phyloP scores from a whole-genome alignment of 495 filamentous ascomycete species.

The Coniosporium apollinis region DNA sequence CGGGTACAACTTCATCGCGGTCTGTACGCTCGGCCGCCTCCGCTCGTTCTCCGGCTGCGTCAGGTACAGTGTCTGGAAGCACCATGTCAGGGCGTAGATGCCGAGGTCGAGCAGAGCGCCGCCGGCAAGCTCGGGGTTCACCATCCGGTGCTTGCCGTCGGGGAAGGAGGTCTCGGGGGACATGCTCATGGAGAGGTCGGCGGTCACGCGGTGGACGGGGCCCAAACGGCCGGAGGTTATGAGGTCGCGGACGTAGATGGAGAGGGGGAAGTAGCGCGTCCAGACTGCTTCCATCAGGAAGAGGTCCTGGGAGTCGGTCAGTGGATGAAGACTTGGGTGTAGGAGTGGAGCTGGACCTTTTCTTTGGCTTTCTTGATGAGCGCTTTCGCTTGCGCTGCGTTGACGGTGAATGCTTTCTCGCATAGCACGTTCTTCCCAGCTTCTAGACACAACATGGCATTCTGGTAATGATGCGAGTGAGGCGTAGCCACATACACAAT shows the following conservation, averaged over 20 bases:
- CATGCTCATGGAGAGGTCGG: slow-evolving; percentile 45
- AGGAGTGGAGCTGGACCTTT: too few species aligned
- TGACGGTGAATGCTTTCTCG: slow-evolving; percentile 89
- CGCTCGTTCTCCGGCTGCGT: slow-evolving; percentile 37
- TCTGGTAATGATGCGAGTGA: slow-evolving; percentile 91
- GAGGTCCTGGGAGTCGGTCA: not conserved
- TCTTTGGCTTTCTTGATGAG: slow-evolving; percentile 51
- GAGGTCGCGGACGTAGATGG: slow-evolving; percentile 54
- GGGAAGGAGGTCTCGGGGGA: slow-evolving; percentile 36
- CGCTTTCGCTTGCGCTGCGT: slow-evolving; percentile 60
- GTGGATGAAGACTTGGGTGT: too few species aligned
- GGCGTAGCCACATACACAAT: slow-evolving; percentile 89
- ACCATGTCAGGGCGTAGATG: slow-evolving; percentile 82
- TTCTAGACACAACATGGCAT: slow-evolving; percentile 62
- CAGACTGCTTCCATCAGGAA: slow-evolving; percentile 32
- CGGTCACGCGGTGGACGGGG: slow-evolving; percentile 55
- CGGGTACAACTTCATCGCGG: slow-evolving; percentile 58
- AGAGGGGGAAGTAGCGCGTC: slow-evolving; percentile 82
- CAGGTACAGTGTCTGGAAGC: slow-evolving; percentile 84
- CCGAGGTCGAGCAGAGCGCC: slow-evolving; percentile 73
- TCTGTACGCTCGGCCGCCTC: slow-evolving; percentile 36
- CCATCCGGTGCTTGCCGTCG: slow-evolving; percentile 58
- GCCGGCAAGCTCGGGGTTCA: slow-evolving; percentile 71
- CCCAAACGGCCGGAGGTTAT: slow-evolving; percentile 56
- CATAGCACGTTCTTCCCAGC: slow-evolving; percentile 82